A percentile compares a stretch with the other conserved stretches of the same genome.
Conservation (phyloP, 192 early-diverging fungal species). For the Coemansia sp. region DNA sequence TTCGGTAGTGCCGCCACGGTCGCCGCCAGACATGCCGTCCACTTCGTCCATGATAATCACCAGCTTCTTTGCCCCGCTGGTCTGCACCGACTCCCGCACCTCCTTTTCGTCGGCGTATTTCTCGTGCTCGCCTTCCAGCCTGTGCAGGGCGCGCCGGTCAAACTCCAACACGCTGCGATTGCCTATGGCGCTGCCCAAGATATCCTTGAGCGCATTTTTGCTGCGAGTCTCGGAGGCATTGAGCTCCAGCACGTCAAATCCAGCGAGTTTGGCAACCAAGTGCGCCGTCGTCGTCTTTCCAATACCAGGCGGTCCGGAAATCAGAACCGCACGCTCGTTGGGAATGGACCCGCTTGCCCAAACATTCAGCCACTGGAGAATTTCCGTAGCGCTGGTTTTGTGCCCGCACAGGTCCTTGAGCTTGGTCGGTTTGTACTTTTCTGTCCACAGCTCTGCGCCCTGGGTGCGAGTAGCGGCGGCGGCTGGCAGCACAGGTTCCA, state of each 20-base stretch:
- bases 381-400: conserved; percentile 63
- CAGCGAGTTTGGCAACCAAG: conserved; percentile 75
- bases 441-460: conserved; percentile 76
- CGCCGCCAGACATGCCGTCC: conserved; percentile 98
- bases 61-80: conserved; percentile 34
- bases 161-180: conserved; percentile 65
- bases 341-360: conserved; percentile 60
- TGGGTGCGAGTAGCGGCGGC: not conserved
- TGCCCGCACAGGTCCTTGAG: conserved; percentile 89
- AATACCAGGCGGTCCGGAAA: conserved; percentile 96
- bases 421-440: conserved; percentile 85
- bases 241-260: conserved; percentile 87
- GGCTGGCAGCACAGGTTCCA: not conserved
- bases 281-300: conserved; percentile 97
- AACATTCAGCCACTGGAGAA: conserved; percentile 71
- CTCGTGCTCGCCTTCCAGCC: conserved; percentile 18
- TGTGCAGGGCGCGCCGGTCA: conserved; percentile 27
- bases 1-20: conserved; percentile 87
- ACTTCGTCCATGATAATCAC: conserved; percentile 99
- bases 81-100: conserved; percentile 10
- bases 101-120: conserved; percentile 29
- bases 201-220: conserved; percentile 77
- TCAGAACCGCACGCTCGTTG: conserved; percentile 62
- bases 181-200: conserved; percentile 56
- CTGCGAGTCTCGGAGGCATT: conserved; percentile 96